These are phyloP conservation scores for Exophiala alcalophila DNA, from an alignment of 2,329 filamentous ascomycete species.

Conservation along the genomic window DNA sequence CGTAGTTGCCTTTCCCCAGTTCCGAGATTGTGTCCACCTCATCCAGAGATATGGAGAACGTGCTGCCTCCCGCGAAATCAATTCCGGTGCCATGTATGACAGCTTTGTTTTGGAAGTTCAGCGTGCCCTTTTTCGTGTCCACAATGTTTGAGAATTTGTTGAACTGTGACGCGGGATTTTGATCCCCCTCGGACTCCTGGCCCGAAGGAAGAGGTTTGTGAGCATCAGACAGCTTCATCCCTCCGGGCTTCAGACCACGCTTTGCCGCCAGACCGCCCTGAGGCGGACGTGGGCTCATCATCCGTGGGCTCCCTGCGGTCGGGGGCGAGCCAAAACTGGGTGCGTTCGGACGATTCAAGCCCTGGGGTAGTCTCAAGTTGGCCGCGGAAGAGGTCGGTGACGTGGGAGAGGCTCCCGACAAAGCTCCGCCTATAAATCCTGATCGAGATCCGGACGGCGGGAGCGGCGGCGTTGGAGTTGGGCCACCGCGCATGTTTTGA, in stretches of 20 bases:
- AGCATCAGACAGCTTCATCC: constrained; percentile 50
- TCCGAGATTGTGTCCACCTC: constrained; percentile 92
- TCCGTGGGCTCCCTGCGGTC: constrained; percentile 37
- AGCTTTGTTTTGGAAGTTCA: constrained; percentile 91
- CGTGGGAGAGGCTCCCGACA: constrained; percentile 32
- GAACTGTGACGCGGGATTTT: constrained; percentile 49
- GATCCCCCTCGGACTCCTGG: constrained; percentile 18
- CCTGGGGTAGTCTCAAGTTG: constrained; percentile 19
- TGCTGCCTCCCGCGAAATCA: constrained; percentile 84
- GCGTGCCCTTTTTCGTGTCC: constrained; percentile 83
- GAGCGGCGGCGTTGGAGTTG: constrained; percentile 6
- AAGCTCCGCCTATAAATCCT: constrained; percentile 30
- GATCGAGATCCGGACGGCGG: too few relatives aligned
- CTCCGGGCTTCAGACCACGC: constrained; percentile 43
- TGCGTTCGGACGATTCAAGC: constrained; percentile 32
- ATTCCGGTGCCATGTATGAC: constrained; percentile 85
- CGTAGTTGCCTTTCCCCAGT: constrained; percentile 96
- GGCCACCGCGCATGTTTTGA: constrained; percentile 21
- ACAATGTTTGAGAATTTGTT: constrained; percentile 77
- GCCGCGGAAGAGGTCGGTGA: constrained; percentile 16
- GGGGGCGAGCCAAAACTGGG: constrained; percentile 43
- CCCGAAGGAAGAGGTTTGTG: constrained; percentile 46
- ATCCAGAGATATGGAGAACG: constrained; percentile 90
- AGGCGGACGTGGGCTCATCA: constrained; percentile 38
- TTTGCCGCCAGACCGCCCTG: constrained; percentile 48